Base-by-base conservation (phyloP, 768 basidiomycete genomes). In the Neoboletus subvelutipes region DNA sequence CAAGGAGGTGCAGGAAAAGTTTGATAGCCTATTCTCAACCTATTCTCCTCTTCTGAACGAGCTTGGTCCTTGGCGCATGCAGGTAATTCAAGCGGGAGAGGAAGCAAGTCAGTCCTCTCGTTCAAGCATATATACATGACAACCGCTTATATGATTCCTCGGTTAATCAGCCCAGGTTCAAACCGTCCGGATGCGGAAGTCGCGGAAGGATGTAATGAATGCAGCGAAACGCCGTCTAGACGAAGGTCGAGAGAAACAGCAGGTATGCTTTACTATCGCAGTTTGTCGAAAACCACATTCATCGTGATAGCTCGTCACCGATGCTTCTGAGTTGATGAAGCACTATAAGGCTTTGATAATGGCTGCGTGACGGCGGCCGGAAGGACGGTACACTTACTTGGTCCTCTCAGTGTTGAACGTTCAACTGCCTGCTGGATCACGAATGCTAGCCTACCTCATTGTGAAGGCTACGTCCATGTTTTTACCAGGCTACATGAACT, bases 331-430 rank as follows among this genome's bases (percentile, higher is more conserved):
- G 20, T 64, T 76, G 48, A 74, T 78, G 63, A 78, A 71, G 45
- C 70, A 77, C 55, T 79, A 77, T 55, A 78, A 79, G 56, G 69
- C 76, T 45, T 59, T 73, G 22, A 54, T 78, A 45, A 59, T 67
- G 42, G 52, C 67, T 18, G 50, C 45, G 26, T 71, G 56, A 70
- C 20, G 17, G 33, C 54, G 36, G 47, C 29, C 49, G 45, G 10
- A 53, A 55, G 45, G 51, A 52, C 24, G 37, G 56, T 54, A 34
- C 50, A 60, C 52, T 55, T 26, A 9, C 28, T 55, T 54, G 37
- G 15, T 56, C 48, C 26, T 42, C 52, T 48, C 8, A 24, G 33
- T 24, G n/a, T 45, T 31, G 26, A 22, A 24, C n/a, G 22, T 46
- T 58, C n/a, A 33, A 31, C 15, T 39, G n/a, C 36, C 37, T 51